Base-by-base conservation (phyloP, 192 early-diverging fungal genomes). In the Dimargaris xerosporica region DNA sequence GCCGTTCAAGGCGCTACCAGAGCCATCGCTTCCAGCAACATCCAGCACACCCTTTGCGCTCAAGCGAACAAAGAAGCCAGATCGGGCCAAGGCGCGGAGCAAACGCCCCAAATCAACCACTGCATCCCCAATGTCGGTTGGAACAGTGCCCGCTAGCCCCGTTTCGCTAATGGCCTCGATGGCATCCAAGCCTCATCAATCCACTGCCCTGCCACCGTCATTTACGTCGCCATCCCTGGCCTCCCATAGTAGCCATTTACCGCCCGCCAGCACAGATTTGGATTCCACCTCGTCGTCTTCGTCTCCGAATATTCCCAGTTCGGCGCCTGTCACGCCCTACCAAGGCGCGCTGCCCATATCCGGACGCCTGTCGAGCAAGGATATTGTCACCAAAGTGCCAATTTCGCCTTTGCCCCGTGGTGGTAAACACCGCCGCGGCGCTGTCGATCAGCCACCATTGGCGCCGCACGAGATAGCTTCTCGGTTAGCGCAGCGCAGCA, bases 401-500 rank as follows among this genome's bases (percentile, higher is more conserved):
- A 63, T 68, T 28, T 44, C 53, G 12, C 43, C 41, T 62, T 34
- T 67, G 5, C 34, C 54, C 26, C 19, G n/a, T 7, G n/a, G 15
- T 51, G 16, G 21, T 42, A 58, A 9, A 31, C 16, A 16, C 47
- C 16, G 28, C 45, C 15, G 30, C 21, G 64, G 29, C 45, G 45
- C 3, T 21, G 26, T 17, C 23, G 16, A 21, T 65, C 61, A 51
- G 2, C 25, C 68, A 25, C 29, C 54, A 17, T n/a, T 44, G 13
- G 53, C 65, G 30, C 69, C 44, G 61, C 34, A 19, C 25, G 69
- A 81, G 19, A 79, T 79, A 10, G 78, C 76, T 0, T 65, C 74
- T 0, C 58, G 76, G 10, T 68, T 86, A 52, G 74, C 82, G 23
- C 71, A 81, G 17, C 83, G 82, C 58, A 83, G 81, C 69, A 88